Evolutionary conservation across 163 green algal species (phyloP).

Genomic region (Trebouxia gelatinosa): DNA sequence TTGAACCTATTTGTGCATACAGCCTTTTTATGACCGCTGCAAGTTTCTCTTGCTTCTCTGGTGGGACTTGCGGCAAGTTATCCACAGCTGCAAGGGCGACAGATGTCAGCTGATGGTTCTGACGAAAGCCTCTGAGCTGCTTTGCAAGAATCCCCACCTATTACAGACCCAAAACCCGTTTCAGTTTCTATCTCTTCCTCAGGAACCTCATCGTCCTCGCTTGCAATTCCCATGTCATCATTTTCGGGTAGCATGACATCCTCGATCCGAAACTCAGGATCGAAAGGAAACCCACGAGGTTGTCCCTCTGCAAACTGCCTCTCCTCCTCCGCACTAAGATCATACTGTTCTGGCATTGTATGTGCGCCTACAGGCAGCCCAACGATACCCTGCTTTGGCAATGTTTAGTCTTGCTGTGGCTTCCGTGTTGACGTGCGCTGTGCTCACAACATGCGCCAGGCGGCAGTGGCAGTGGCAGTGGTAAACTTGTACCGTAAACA

Average conservation of each 20-base stretch:
- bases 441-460: too few species aligned
- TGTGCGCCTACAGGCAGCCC: too few species aligned
- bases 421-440: too few species aligned
- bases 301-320: conserved; percentile 26
- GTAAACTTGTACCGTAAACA: too few species aligned
- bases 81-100: conserved; percentile 80
- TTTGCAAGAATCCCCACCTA: conserved; percentile 62
- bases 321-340: neutral
- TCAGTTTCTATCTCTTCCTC: conserved; percentile 79
- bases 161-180: conserved; percentile 90
- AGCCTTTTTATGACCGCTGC: conserved; percentile 85
- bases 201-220: conserved; percentile 82
- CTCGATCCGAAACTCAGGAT: conserved; percentile 66
- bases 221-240: conserved; percentile 85
- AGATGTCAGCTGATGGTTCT: neutral
- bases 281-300: conserved; percentile 78
- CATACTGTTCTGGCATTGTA: neutral
- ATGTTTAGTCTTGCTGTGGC: too few species aligned
- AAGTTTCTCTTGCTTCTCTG: conserved; percentile 97
- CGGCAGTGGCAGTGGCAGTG: too few species aligned
- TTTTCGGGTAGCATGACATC: conserved; percentile 82
- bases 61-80: conserved; percentile 84
- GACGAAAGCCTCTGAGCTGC: neutral
- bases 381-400: too few species aligned
- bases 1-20: conserved; percentile 76